Conservation (phyloP, 164 flowering plant species). For the Akebia trifoliata region DNA sequence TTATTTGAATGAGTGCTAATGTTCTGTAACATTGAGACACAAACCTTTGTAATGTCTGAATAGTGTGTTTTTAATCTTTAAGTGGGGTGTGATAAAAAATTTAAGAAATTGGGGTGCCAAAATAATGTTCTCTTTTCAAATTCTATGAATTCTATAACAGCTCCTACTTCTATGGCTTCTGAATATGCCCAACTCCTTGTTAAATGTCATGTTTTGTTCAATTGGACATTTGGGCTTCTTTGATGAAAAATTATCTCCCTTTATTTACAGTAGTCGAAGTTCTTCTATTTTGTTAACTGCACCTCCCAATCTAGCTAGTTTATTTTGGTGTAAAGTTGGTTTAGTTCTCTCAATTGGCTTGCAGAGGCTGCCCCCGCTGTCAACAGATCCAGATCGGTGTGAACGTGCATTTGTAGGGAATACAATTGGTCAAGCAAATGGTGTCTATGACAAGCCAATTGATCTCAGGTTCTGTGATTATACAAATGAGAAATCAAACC, state of each 20-base stretch:
- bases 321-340: background rate
- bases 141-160: no score
- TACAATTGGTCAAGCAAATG: slow-evolving; percentile 98
- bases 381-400: slow-evolving; percentile 85
- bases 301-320: background rate
- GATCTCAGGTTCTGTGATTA: slow-evolving; percentile 95
- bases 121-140: no score
- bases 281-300: background rate
- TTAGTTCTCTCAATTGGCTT: slow-evolving; percentile 10
- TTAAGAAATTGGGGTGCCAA: no score
- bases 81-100: no score
- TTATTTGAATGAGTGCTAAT: no score
- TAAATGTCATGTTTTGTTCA: background rate
- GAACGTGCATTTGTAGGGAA: slow-evolving; percentile 90
- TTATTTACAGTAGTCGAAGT: background rate
- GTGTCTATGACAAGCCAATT: slow-evolving; percentile 88
- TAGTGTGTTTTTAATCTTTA: no score
- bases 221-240: background rate
- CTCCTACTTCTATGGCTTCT: background rate
- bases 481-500: slow-evolving; percentile 80
- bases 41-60: no score
- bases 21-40: no score
- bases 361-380: slow-evolving; percentile 83
- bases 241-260: background rate
- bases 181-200: background rate